These are phyloP conservation scores for Ensete ventricosum DNA, from an alignment of 176 grass and related monocot species.

Conservation along the genomic window DNA sequence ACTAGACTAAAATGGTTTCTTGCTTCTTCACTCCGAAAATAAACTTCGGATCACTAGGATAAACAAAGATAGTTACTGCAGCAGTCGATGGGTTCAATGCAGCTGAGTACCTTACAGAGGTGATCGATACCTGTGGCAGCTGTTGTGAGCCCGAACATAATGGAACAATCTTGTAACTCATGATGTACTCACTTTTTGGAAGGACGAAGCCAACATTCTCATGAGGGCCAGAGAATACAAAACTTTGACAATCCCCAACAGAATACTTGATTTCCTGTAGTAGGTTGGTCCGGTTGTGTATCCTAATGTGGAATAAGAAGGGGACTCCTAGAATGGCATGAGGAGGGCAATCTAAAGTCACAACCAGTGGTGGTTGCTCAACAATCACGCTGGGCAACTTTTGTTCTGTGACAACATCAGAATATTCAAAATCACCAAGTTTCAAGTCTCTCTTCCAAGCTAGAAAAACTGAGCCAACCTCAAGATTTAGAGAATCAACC, in stretches of 20 bases:
- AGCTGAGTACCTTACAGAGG: conserved; percentile 82
- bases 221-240: conserved; percentile 85
- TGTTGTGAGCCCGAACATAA: conserved; percentile 65
- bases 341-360: conserved; percentile 73
- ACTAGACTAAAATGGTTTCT: conserved; percentile 5
- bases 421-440: conserved; percentile 35
- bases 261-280: conserved; percentile 97
- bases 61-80: conserved; percentile 65
- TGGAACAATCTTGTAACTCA: conserved; percentile 81
- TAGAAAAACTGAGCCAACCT: conserved; percentile 56
- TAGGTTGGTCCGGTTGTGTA: conserved; percentile 67
- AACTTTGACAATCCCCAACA: conserved; percentile 83
- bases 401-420: conserved; percentile 39
- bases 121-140: conserved; percentile 64
- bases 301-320: conserved; percentile 78
- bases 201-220: conserved; percentile 66
- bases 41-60: conserved; percentile 76
- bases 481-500: conserved; percentile 31
- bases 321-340: conserved; percentile 66
- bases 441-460: conserved; percentile 67
- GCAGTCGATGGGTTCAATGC: conserved; percentile 45
- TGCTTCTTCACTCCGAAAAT: conserved; percentile 31
- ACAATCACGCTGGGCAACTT: conserved; percentile 50
- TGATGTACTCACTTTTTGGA: conserved; percentile 50
- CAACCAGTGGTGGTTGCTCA: conserved; percentile 74